A percentile compares a stretch with the other conserved stretches of the same genome.
phyloP scores from a whole-genome alignment of 768 basidiomycete species.

The Mycena chlorophos region DNA sequence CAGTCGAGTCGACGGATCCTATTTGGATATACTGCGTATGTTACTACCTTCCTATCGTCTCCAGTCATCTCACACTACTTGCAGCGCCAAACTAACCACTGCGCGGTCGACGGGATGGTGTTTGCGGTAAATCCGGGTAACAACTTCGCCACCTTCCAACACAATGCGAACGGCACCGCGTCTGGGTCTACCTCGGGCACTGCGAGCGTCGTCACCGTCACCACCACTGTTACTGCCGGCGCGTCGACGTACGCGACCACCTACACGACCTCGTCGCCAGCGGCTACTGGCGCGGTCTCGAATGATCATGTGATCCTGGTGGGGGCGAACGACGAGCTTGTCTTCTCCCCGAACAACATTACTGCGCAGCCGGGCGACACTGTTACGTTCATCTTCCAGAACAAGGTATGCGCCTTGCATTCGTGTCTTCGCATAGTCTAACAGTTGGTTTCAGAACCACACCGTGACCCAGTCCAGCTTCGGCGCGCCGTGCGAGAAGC shows the following conservation, averaged over 20 bases:
- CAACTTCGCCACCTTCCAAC: constrained; percentile 55
- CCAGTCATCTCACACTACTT: neutral
- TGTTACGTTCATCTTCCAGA: constrained; percentile 48
- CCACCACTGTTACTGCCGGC: constrained; percentile 36
- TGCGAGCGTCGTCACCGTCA: constrained; percentile 32
- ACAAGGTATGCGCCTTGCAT: no score
- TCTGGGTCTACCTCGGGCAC: constrained; percentile 25
- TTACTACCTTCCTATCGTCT: neutral
- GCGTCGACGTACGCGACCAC: constrained; percentile 30
- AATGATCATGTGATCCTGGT: constrained; percentile 45
- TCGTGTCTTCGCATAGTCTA: no score
- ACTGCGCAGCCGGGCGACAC: constrained; percentile 47
- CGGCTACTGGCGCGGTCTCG: constrained; percentile 21
- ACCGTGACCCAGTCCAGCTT: constrained; percentile 46
- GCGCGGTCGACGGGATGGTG: constrained; percentile 58
- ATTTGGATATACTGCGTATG: constrained; percentile 57
- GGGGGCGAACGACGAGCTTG: constrained; percentile 39
- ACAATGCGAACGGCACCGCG: constrained; percentile 43
- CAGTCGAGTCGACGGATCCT: constrained; percentile 44
- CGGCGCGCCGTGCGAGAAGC: constrained; percentile 41
- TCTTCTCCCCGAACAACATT: constrained; percentile 47
- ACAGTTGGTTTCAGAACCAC: constrained; percentile 57
- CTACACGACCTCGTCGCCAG: constrained; percentile 21
- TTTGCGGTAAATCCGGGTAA: constrained; percentile 63
- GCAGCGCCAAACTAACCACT: constrained; percentile 52